Conservation (phyloP, 306 rosid genomes). For the Sesbania bispinosa region DNA sequence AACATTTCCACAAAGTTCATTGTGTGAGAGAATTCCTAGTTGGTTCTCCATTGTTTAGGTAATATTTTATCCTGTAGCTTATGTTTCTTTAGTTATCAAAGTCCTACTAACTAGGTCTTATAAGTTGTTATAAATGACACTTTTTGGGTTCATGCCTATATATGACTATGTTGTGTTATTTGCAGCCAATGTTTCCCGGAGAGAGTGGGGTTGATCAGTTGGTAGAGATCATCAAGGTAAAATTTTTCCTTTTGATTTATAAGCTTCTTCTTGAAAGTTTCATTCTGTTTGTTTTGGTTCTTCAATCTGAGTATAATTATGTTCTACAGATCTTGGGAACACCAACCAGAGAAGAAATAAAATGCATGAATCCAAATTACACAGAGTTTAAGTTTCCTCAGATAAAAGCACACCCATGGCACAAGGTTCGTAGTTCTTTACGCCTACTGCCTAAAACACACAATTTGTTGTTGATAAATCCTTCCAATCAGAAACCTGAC, state of each 20-base stretch:
- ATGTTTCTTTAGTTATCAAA: neutral
- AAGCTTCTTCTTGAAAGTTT: slow-evolving; percentile 20
- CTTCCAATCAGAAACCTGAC: slow-evolving; percentile 24
- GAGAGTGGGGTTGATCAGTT: slow-evolving; percentile 97
- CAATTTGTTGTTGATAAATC: neutral
- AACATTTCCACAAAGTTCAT: no score
- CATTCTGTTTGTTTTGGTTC: slow-evolving; percentile 13
- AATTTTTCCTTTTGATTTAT: neutral
- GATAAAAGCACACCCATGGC: slow-evolving; percentile 97
- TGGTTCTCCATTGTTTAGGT: neutral
- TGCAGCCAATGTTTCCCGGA: slow-evolving; percentile 98
- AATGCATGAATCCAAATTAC: slow-evolving; percentile 95
- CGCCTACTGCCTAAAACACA: neutral
- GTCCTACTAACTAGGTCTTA: neutral
- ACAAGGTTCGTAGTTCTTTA: slow-evolving; percentile 58
- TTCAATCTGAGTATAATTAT: slow-evolving; percentile 23
- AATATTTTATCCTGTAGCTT: neutral
- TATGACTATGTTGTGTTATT: slow-evolving; percentile 14
- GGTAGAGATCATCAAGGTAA: slow-evolving; percentile 93
- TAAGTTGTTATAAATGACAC: neutral
- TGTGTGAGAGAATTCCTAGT: no score
- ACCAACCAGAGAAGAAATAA: slow-evolving; percentile 94
- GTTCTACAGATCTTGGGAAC: slow-evolving; percentile 72
- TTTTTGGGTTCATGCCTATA: slow-evolving; percentile 23
- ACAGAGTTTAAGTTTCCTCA: slow-evolving; percentile 91